Conservation (phyloP, 352 stramenopile genomes). For the Phytophthora litchii region DNA sequence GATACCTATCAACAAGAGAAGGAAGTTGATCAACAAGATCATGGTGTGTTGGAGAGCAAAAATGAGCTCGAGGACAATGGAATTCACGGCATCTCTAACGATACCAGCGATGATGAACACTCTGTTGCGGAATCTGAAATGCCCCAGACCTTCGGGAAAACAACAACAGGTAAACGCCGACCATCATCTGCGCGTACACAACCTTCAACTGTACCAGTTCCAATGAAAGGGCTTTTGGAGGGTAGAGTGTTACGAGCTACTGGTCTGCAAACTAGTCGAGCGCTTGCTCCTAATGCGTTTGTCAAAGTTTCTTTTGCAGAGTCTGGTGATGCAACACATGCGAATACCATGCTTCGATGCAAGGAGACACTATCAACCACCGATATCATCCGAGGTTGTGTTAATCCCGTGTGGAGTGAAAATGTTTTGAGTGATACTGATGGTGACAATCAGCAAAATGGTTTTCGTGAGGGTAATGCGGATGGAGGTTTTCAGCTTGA, state of each 20-base stretch:
- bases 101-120: slow-evolving; percentile 38
- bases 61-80: slow-evolving; percentile 10
- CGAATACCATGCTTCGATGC: slow-evolving; percentile 66
- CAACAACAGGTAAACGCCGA: background rate
- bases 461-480: background rate
- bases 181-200: background rate
- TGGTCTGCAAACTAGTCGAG: slow-evolving; percentile 30
- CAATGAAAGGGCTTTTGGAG: slow-evolving; percentile 45
- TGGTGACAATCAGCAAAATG: background rate
- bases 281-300: slow-evolving; percentile 40
- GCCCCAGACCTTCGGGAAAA: slow-evolving; percentile 47
- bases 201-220: slow-evolving; percentile 8
- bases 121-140: slow-evolving; percentile 55
- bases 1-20: slow-evolving; percentile 11
- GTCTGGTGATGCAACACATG: slow-evolving; percentile 23
- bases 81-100: background rate
- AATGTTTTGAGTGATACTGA: slow-evolving; percentile 10
- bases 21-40: background rate
- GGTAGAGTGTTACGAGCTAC: slow-evolving; percentile 52
- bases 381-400: slow-evolving; percentile 16
- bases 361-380: slow-evolving; percentile 61
- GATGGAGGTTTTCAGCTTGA: slow-evolving; percentile 53
- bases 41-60: slow-evolving; percentile 3
- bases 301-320: slow-evolving; percentile 65
- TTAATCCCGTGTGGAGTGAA: slow-evolving; percentile 58